Percentiles rank a stretch among this genome's conserved stretches.
Evolutionary conservation across 192 early-diverging fungal species (phyloP).

Genomic region (Umbelopsis isabellina): DNA sequence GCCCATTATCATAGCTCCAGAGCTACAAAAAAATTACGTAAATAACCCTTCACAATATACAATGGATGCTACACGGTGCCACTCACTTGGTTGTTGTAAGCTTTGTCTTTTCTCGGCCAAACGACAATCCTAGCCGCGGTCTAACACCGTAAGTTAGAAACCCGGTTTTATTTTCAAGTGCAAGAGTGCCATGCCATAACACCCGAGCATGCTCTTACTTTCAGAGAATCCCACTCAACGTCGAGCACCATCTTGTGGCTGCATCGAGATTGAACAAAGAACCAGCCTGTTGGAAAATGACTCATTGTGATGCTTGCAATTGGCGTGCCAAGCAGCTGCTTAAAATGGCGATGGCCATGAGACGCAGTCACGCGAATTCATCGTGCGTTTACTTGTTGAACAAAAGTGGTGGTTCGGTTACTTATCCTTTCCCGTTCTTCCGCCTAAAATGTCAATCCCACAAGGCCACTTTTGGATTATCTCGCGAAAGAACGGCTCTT

Average conservation of each 20-base stretch:
- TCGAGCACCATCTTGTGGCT: slow-evolving; percentile 35
- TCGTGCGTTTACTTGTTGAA: neutral
- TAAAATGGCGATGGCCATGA: no score
- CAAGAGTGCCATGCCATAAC: neutral
- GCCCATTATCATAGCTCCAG: slow-evolving; percentile 41
- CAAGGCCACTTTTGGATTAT: slow-evolving; percentile 40
- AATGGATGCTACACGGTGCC: neutral
- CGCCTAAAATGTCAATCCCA: slow-evolving; percentile 16
- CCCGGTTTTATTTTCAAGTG: neutral
- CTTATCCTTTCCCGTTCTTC: neutral
- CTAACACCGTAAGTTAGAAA: slow-evolving; percentile 7
- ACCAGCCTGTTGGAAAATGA: slow-evolving; percentile 39
- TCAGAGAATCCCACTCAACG: slow-evolving; percentile 33
- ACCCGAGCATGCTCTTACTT: slow-evolving; percentile 24
- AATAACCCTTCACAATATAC: neutral
- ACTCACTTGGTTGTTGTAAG: slow-evolving; percentile 28
- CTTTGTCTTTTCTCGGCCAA: slow-evolving; percentile 29
- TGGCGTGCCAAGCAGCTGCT: no score
- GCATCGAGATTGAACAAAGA: slow-evolving; percentile 35
- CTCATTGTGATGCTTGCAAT: neutral
- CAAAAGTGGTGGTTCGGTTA: neutral
- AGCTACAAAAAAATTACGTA: neutral
- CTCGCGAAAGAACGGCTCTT: slow-evolving; percentile 40
- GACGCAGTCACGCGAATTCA: no score
- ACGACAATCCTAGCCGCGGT: slow-evolving; percentile 30